Base-by-base conservation (phyloP, 371 early-diverging fungal species). In the Umbelopsis sp. region DNA sequence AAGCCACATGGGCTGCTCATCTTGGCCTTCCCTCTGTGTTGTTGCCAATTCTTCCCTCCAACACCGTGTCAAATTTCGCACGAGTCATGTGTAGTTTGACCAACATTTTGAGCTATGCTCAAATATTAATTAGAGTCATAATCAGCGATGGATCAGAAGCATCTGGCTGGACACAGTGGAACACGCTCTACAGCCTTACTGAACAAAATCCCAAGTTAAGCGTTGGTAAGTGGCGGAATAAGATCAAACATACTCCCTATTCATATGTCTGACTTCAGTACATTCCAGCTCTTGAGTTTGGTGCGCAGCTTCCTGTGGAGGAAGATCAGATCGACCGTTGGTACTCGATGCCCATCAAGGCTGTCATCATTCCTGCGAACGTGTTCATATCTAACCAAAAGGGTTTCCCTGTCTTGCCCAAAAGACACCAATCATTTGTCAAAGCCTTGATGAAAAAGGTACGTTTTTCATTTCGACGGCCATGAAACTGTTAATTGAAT, bases 331-430 rank as follows among this genome's bases (percentile, higher is more conserved):
- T 92, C 44, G 83, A 87, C 29, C 86, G 88, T 65, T 97, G 98
- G 98, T 72, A 89, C 35, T 92, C 96, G 0, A 97, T 97, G 69
- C 98, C 98, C 4, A 80, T 97, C 44, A 86, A 85, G 64, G 77
- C 86, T 1, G 80, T 96, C 16, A 85, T 94, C 65, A 66, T 97
- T 4, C 90, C 94, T 3, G 87, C 88, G 4, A 70, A 80, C 12
- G 75, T 91, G 44, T 97, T 97, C 72, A 68, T 93, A 14, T 72
- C 77, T 10, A 97, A 97, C 76, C 72, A 80, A 46, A 92, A 91
- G 68, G 94, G 95, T 0, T 96, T 86, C 70, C 98, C 98, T 0
- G 98, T 96, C 22, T 80, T 97, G 44, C 80, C 86, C 44, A 93
- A 94, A 65, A 70, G 75, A 2, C 92, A 94, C 68, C 97, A 97